Evolutionary conservation across 2,329 filamentous ascomycete species (phyloP).

Genomic region (Xylaria sp.): DNA sequence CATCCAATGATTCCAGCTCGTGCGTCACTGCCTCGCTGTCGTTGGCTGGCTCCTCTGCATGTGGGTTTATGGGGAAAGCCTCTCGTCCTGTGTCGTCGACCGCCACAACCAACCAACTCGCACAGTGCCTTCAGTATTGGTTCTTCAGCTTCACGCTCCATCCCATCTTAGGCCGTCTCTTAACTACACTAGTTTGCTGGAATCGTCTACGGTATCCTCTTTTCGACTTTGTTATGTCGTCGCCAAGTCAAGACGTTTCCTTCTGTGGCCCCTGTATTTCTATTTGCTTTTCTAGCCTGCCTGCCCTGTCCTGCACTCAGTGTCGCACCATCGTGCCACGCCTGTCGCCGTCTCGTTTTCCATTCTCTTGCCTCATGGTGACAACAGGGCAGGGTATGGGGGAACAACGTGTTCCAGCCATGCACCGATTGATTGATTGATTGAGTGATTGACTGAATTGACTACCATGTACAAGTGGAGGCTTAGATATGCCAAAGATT

Average conservation of each 20-base stretch:
- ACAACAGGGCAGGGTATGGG: background rate
- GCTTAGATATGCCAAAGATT: constrained; percentile 25
- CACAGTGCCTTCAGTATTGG: constrained; percentile 25
- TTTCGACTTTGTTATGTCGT: constrained; percentile 23
- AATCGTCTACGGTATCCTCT: constrained; percentile 15
- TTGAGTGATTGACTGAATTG: background rate
- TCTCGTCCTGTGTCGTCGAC: constrained; percentile 39
- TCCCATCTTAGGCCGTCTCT: constrained; percentile 22
- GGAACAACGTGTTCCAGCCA: constrained; percentile 16
- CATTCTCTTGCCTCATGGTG: constrained; percentile 18
- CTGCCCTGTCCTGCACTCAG: constrained; percentile 27
- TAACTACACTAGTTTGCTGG: constrained; percentile 13
- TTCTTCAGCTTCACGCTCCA: constrained; percentile 28
- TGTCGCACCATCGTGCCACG: constrained; percentile 29
- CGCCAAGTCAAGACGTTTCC: constrained; percentile 25
- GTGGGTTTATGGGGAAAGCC: constrained; percentile 49
- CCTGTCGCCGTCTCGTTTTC: constrained; percentile 20
- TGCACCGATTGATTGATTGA: constrained; percentile 18
- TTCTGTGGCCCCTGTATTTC: constrained; percentile 17
- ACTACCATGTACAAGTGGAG: constrained; percentile 17
- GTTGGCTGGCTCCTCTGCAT: constrained; percentile 57
- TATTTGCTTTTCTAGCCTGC: constrained; percentile 27
- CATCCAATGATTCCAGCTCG: constrained; percentile 63
- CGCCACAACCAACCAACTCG: constrained; percentile 46
- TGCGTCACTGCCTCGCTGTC: constrained; percentile 56